Percentiles rank a stretch among this genome's conserved stretches.
These are phyloP conservation scores for Malbranchea cinnamomea DNA, from an alignment of 2,329 filamentous ascomycete species.

Conservation along the genomic window DNA sequence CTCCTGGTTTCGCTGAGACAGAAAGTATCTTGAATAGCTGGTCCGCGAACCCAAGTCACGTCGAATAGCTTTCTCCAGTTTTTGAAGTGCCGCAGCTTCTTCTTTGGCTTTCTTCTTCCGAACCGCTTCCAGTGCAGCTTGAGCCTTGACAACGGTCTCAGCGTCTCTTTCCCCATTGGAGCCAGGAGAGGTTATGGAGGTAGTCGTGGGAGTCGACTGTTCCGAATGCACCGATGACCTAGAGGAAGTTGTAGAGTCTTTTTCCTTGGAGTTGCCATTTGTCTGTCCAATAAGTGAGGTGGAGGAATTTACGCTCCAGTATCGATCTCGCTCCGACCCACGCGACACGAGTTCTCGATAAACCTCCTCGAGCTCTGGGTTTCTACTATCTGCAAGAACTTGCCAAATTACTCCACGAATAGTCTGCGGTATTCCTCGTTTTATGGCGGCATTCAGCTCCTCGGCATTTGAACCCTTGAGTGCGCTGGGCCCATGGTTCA, in stretches of 20 bases:
- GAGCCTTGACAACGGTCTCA: constrained; percentile 50
- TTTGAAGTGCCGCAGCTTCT: constrained; percentile 56
- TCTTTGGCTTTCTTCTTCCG: constrained; percentile 68
- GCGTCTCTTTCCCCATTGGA: constrained; percentile 45
- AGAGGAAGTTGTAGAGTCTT: constrained; percentile 58
- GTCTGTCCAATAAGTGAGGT: constrained; percentile 29
- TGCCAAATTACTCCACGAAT: constrained; percentile 99
- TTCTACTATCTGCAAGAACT: constrained; percentile 88
- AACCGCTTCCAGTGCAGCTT: constrained; percentile 49
- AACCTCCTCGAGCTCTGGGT: constrained; percentile 71
- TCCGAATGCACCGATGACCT: constrained; percentile 75
- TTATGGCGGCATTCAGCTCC: constrained; percentile 80
- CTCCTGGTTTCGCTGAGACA: constrained; percentile 81
- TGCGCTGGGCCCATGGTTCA: constrained; percentile 83
- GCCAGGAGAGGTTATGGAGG: constrained; percentile 39
- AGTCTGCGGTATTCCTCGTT: constrained; percentile 81
- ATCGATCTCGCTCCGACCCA: constrained; percentile 64
- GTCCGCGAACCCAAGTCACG: constrained; percentile 84
- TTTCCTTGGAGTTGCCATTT: constrained; percentile 41
- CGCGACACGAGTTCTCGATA: constrained; percentile 68
- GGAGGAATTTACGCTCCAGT: constrained; percentile 25
- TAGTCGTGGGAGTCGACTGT: constrained; percentile 46
- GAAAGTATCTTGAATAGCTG: constrained; percentile 91
- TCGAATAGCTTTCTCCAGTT: constrained; percentile 81
- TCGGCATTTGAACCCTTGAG: constrained; percentile 77